phyloP scores from a whole-genome alignment of 805 yeast species.

The Pichia scutulata region DNA sequence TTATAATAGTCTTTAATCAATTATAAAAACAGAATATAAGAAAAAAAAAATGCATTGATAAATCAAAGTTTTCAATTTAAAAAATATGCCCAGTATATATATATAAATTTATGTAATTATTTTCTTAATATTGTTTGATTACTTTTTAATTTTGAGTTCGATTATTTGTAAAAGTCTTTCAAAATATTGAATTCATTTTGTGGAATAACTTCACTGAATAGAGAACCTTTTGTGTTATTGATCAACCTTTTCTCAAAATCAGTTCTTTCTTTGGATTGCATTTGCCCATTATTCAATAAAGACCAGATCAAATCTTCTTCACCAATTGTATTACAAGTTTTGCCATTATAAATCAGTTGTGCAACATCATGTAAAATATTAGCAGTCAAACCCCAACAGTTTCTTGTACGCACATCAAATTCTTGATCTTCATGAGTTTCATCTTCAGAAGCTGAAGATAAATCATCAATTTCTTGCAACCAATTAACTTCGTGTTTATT shows the following conservation, averaged over 20 bases:
- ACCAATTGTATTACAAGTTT: conserved; percentile 34
- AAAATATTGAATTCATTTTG: conserved; percentile 35
- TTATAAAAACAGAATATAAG: neutral
- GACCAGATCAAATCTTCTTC: conserved; percentile 62
- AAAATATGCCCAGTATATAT: neutral
- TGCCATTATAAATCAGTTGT: conserved; percentile 40
- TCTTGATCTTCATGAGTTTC: conserved; percentile 29
- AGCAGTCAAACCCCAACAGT: conserved; percentile 81
- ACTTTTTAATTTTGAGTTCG: neutral
- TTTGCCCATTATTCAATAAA: conserved; percentile 42
- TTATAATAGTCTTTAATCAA: too few relatives aligned
- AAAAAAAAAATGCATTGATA: neutral
- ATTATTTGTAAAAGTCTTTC: conserved; percentile 32
- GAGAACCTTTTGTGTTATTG: conserved; percentile 30
- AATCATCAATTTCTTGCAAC: conserved; percentile 53
- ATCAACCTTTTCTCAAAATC: conserved; percentile 51
- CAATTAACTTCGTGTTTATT: conserved; percentile 53
- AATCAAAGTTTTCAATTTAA: neutral
- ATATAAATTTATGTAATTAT: neutral
- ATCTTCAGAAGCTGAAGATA: conserved; percentile 50
- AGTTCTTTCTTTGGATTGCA: conserved; percentile 40
- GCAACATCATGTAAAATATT: conserved; percentile 70
- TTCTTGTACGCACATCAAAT: conserved; percentile 44
- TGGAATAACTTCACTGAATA: conserved; percentile 40
- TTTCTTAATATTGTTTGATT: too few relatives aligned